phyloP scores from a whole-genome alignment of 164 flowering plant genomes.

The Tetracentron sinense region DNA sequence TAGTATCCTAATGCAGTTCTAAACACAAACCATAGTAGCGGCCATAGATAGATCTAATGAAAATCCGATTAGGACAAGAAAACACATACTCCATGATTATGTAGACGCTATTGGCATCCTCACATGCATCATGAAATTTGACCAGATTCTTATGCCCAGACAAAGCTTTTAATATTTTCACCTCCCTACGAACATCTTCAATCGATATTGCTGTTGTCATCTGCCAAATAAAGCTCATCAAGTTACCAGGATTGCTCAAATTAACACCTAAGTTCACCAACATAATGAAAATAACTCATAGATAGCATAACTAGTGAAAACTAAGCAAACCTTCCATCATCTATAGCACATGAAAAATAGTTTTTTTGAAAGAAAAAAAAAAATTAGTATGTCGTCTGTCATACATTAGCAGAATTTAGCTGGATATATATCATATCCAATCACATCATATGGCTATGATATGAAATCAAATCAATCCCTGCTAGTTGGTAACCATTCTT shows the following conservation, averaged over 20 bases:
- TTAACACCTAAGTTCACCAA: slow-evolving; percentile 2
- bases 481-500: neutral
- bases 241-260: slow-evolving; percentile 1
- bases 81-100: slow-evolving; percentile 88
- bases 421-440: neutral
- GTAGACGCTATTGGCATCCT: slow-evolving; percentile 84
- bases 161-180: slow-evolving; percentile 85
- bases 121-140: slow-evolving; percentile 86
- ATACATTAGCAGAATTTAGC: neutral
- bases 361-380: slow-evolving; percentile 1
- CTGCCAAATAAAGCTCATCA: slow-evolving; percentile 41
- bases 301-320: slow-evolving; percentile 2
- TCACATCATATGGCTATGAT: neutral
- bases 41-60: neutral
- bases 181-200: slow-evolving; percentile 98
- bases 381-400: neutral
- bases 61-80: slow-evolving; percentile 8
- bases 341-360: neutral
- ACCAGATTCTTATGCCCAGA: slow-evolving; percentile 81
- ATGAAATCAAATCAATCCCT: neutral
- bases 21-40: neutral
- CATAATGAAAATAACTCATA: neutral
- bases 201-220: slow-evolving; percentile 92
- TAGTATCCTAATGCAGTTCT: neutral
- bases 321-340: neutral